phyloP scores from a whole-genome alignment of 768 basidiomycete genomes.

The Kwoniella heveanensis region DNA sequence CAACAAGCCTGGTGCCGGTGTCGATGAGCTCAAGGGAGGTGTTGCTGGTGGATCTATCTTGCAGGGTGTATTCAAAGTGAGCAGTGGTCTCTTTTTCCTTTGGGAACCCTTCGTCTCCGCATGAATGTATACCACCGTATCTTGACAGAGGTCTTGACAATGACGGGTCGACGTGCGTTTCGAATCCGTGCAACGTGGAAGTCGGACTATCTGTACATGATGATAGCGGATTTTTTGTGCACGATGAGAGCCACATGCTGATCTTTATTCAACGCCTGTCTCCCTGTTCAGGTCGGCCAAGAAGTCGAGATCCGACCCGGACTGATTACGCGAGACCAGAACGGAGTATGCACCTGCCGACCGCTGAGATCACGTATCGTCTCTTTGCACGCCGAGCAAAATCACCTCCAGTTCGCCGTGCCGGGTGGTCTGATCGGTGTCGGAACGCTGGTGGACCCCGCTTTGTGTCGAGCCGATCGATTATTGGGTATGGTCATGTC shows the following conservation, averaged over 20 bases:
- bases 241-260: neutral
- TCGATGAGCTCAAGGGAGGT: conserved; percentile 95
- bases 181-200: too few relatives aligned
- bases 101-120: too few relatives aligned
- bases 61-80: conserved; percentile 75
- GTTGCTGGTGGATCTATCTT: conserved; percentile 97
- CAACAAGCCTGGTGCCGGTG: conserved; percentile 97
- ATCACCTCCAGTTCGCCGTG: conserved; percentile 89
- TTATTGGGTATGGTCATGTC: conserved; percentile 95
- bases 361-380: conserved; percentile 91
- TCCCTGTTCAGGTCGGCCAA: conserved; percentile 65
- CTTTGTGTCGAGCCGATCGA: conserved; percentile 93
- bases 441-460: conserved; percentile 93
- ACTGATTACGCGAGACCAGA: conserved; percentile 90
- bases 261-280: neutral
- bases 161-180: too few relatives aligned
- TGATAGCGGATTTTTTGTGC: too few relatives aligned
- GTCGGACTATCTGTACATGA: too few relatives aligned
- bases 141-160: too few relatives aligned
- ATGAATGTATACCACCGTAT: too few relatives aligned
- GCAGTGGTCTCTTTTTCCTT: too few relatives aligned
- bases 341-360: conserved; percentile 85
- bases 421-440: conserved; percentile 98
- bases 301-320: conserved; percentile 97
- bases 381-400: conserved; percentile 91